phyloP scores from a whole-genome alignment of 345 rosid species.

The Conringia planisiliqua region DNA sequence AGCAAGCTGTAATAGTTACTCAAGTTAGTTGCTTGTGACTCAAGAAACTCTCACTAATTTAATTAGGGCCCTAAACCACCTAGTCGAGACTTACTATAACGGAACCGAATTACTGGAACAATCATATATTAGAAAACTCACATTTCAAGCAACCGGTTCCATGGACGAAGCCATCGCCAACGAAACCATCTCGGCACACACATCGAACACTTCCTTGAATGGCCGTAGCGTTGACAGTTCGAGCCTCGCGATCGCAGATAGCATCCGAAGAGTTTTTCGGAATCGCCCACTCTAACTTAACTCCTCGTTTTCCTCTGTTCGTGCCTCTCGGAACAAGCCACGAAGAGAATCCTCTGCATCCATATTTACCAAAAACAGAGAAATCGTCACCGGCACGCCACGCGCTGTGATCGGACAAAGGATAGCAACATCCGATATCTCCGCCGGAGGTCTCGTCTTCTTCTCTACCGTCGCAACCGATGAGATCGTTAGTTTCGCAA shows the following conservation, averaged over 20 bases:
- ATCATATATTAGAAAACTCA: slow-evolving; percentile 37
- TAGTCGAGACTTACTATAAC: not conserved
- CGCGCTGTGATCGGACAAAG: slow-evolving; percentile 64
- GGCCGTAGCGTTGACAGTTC: slow-evolving; percentile 56
- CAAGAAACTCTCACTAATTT: not conserved
- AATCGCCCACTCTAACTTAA: slow-evolving; percentile 81
- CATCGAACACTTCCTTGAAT: slow-evolving; percentile 63
- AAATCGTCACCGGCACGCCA: slow-evolving; percentile 65
- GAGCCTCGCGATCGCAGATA: slow-evolving; percentile 47
- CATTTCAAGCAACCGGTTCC: slow-evolving; percentile 73
- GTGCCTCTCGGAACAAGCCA: slow-evolving; percentile 67
- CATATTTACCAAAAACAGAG: slow-evolving; percentile 60
- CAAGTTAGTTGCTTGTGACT: not conserved
- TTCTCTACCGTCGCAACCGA: slow-evolving; percentile 54
- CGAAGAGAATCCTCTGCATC: slow-evolving; percentile 78
- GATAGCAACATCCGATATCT: slow-evolving; percentile 73
- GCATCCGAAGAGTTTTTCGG: slow-evolving; percentile 47
- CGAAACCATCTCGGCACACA: slow-evolving; percentile 61
- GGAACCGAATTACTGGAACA: too few relatives aligned
- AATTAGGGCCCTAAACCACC: not conserved
- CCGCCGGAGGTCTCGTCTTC: slow-evolving; percentile 32
- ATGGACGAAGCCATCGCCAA: slow-evolving; percentile 63
- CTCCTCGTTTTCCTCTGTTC: slow-evolving; percentile 59
- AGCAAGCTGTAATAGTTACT: slow-evolving; percentile 44
- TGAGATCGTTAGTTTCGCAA: slow-evolving; percentile 63